Conservation (phyloP, 768 basidiomycete species). For the Trametes coccinea region DNA sequence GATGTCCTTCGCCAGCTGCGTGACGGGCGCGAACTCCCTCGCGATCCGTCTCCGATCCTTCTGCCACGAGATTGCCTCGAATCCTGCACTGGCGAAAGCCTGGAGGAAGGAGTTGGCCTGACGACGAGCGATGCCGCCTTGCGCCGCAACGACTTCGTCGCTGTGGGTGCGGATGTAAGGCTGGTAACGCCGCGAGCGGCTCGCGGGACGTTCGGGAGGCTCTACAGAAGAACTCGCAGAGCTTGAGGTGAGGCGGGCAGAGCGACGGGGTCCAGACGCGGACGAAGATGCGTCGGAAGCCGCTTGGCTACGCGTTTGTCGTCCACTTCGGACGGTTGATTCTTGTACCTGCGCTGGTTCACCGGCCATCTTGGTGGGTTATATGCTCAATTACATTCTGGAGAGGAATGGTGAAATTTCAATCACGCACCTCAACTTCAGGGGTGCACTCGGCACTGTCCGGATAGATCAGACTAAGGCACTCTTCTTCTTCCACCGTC, state of each 20-base stretch:
- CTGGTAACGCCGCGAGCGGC: slow-evolving; percentile 1
- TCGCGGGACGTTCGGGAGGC: slow-evolving; percentile 6
- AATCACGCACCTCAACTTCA: slow-evolving; percentile 14
- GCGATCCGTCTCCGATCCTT: slow-evolving; percentile 20
- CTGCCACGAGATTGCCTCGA: slow-evolving; percentile 24
- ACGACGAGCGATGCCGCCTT: slow-evolving; percentile 5
- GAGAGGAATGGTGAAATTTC: not conserved
- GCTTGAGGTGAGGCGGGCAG: slow-evolving; percentile 15
- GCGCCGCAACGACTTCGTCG: slow-evolving; percentile 1
- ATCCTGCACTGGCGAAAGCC: slow-evolving; percentile 18
- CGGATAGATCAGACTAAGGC: slow-evolving; percentile 12
- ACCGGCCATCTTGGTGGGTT: not conserved
- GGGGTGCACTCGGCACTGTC: slow-evolving; percentile 5
- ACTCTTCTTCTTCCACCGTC: slow-evolving; percentile 8
- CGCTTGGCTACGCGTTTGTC: slow-evolving; percentile 6
- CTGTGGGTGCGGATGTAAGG: slow-evolving; percentile 8
- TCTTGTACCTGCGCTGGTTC: not conserved
- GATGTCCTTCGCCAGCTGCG: slow-evolving; percentile 45
- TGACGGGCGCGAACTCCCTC: slow-evolving; percentile 21
- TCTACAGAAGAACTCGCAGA: slow-evolving; percentile 21
- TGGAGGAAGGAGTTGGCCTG: not conserved
- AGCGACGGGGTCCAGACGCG: slow-evolving; percentile 11
- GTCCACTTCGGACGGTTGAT: not conserved
- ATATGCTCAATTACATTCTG: slow-evolving; percentile 1
- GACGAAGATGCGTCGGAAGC: slow-evolving; percentile 5